These are phyloP conservation scores for Hyaloperonospora brassicae DNA, from an alignment of 352 stramenopile genomes.

Conservation along the genomic window DNA sequence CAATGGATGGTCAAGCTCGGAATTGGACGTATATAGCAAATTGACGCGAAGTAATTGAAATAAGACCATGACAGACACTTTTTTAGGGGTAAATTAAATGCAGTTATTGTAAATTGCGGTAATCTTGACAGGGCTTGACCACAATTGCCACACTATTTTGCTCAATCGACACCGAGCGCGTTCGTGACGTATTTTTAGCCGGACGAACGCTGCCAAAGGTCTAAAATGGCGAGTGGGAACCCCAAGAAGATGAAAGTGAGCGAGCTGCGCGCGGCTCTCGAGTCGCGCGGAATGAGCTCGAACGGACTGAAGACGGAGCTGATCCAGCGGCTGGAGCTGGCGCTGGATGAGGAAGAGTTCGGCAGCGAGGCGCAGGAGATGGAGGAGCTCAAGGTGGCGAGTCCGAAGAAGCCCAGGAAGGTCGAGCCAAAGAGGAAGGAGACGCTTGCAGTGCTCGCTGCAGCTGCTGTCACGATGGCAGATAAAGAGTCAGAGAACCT, in stretches of 20 bases:
- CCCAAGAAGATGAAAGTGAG: conserved; percentile 90
- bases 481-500: conserved; percentile 2
- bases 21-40: too few relatives aligned
- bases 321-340: conserved; percentile 82
- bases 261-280: conserved; percentile 77
- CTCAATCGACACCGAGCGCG: too few relatives aligned
- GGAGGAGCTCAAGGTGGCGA: conserved; percentile 46
- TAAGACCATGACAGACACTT: too few relatives aligned
- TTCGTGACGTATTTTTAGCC: too few relatives aligned
- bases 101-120: too few relatives aligned
- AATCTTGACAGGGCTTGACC: too few relatives aligned
- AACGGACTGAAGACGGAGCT: conserved; percentile 86
- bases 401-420: conserved; percentile 32
- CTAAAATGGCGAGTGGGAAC: conserved; percentile 51
- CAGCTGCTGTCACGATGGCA: conserved; percentile 1
- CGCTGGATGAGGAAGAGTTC: conserved; percentile 84
- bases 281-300: conserved; percentile 71
- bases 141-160: too few relatives aligned
- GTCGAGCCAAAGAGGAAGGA: conserved; percentile 25
- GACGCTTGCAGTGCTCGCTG: background rate
- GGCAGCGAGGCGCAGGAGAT: conserved; percentile 68
- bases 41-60: too few relatives aligned
- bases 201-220: too few relatives aligned
- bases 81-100: too few relatives aligned
- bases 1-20: too few relatives aligned